phyloP scores from a whole-genome alignment of 495 filamentous ascomycete genomes.

The Sporormia fimetaria region DNA sequence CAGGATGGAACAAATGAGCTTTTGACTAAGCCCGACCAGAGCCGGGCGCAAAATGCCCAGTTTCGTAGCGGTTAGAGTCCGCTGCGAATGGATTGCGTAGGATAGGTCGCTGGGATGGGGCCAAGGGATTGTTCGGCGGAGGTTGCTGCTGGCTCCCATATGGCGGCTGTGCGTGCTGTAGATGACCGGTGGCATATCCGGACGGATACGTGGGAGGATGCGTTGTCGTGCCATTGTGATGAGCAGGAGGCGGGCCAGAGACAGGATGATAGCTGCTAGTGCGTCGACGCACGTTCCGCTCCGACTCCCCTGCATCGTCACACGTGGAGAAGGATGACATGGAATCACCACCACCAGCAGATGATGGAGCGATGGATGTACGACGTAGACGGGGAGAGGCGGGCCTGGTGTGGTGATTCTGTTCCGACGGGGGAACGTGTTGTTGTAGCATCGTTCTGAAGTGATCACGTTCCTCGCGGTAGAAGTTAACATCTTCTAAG shows the following conservation, averaged over 20 bases:
- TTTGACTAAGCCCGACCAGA: slow-evolving; percentile 4
- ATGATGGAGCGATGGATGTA: too few relatives aligned
- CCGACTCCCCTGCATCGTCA: slow-evolving; percentile 10
- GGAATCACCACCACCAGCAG: too few relatives aligned
- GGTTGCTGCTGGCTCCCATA: slow-evolving; percentile 8
- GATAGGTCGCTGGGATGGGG: slow-evolving; percentile 15
- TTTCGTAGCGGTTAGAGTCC: slow-evolving; percentile 10
- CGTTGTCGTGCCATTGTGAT: slow-evolving; percentile 9
- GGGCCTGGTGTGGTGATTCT: slow-evolving; percentile 31
- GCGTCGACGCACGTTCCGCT: slow-evolving; percentile 21
- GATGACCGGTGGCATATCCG: not conserved
- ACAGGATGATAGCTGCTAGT: slow-evolving; percentile 22
- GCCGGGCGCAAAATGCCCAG: slow-evolving; percentile 10
- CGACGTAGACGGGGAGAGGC: slow-evolving; percentile 26
- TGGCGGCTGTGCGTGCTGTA: slow-evolving; percentile 3
- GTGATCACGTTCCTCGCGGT: slow-evolving; percentile 33
- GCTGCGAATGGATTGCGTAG: slow-evolving; percentile 15
- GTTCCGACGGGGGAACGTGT: slow-evolving; percentile 26
- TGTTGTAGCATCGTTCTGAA: slow-evolving; percentile 26
- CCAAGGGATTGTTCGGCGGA: too few relatives aligned
- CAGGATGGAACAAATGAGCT: not conserved
- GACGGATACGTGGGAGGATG: slow-evolving; percentile 9
- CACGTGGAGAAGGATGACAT: too few relatives aligned
- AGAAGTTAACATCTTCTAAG: slow-evolving; percentile 33
- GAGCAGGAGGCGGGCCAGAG: slow-evolving; percentile 3